Conservation (phyloP, 148 eudicot species). For the Vaccinium darrowii region DNA sequence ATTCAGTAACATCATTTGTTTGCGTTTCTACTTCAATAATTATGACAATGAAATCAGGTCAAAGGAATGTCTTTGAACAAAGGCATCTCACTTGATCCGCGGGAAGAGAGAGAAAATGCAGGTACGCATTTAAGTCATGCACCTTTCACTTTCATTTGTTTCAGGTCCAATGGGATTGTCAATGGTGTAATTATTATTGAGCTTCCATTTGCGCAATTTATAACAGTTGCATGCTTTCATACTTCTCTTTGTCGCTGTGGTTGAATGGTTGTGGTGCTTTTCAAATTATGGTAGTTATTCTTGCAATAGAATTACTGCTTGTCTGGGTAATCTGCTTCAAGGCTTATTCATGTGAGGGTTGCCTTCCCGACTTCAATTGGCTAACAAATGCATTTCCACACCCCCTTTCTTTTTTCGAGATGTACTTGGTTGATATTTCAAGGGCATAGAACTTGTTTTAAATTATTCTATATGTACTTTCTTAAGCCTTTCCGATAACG, state of each 20-base stretch:
- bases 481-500: not conserved
- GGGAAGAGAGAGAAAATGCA: constrained; percentile 83
- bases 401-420: not conserved
- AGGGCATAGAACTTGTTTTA: not conserved
- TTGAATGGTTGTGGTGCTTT: not conserved
- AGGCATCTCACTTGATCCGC: constrained; percentile 53
- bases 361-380: not conserved
- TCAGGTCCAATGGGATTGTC: not conserved
- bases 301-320: not conserved
- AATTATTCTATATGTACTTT: not conserved
- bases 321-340: not conserved
- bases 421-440: not conserved
- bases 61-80: constrained; percentile 97
- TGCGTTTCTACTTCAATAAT: not conserved
- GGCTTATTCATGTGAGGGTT: not conserved
- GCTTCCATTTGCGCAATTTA: not conserved
- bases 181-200: not conserved
- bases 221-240: not conserved
- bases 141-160: not conserved
- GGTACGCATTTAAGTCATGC: constrained; percentile 39
- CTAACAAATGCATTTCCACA: not conserved
- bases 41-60: constrained; percentile 50
- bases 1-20: not conserved
- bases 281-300: not conserved
- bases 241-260: not conserved